Percentiles rank a stretch among this genome's conserved stretches.
These are phyloP conservation scores for Claviceps lovelessii DNA, from an alignment of 2,329 filamentous ascomycete species.

Conservation along the genomic window DNA sequence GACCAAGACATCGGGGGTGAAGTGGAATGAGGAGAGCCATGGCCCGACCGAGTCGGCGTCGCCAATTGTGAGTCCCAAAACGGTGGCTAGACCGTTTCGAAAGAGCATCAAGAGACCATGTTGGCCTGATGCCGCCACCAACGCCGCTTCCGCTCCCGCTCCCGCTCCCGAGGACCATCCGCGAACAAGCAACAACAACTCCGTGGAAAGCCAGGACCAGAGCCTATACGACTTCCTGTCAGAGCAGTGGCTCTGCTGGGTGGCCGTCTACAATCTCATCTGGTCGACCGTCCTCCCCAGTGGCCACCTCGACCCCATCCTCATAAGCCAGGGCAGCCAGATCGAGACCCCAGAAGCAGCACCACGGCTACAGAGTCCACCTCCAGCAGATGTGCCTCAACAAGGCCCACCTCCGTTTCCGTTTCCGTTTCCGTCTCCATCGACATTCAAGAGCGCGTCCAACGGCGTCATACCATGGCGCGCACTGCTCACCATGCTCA, in stretches of 20 bases:
- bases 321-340: no score
- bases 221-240: neutral
- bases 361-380: no score
- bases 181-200: neutral
- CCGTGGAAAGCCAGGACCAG: neutral
- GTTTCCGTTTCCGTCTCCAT: no score
- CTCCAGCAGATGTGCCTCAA: no score
- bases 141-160: neutral
- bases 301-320: no score
- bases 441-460: no score
- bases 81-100: neutral
- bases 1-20: neutral
- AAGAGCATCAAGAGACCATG: neutral
- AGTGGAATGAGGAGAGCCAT: neutral
- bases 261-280: neutral
- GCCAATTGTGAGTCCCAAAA: neutral
- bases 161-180: neutral
- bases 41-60: neutral
- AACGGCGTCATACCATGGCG: neutral
- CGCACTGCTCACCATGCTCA: neutral
- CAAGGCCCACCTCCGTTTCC: no score
- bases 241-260: neutral
- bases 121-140: neutral
- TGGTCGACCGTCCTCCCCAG: neutral
- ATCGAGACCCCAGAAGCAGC: no score